Base-by-base conservation (phyloP, 2,329 filamentous ascomycete species). In the Colletotrichum orchidophilum region DNA sequence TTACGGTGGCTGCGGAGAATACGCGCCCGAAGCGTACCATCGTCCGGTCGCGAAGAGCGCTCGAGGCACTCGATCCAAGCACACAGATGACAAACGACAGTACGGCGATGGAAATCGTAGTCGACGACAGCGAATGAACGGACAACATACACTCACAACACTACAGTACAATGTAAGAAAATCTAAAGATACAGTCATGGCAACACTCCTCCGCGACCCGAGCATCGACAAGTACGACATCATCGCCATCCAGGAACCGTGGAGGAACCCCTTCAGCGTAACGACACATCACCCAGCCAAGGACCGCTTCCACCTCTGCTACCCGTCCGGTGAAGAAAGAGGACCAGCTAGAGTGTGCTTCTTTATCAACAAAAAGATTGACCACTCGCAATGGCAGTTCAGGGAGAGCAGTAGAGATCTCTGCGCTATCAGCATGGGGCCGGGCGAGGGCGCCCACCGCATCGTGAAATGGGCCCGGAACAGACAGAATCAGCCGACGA, bases 301-400 rank as follows among this genome's bases (percentile, higher is more conserved):
- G n/a, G n/a, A n/a, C n/a, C n/a, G n/a, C n/a, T n/a, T n/a, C n/a
- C n/a, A n/a, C n/a, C n/a, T n/a, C n/a, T n/a, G n/a, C n/a, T n/a
- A n/a, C n/a, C n/a, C n/a, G n/a, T n/a, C n/a, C n/a, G n/a, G 29
- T 39, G 60, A 53, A 27, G 60, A 53, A 54, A 27, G 50, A 54
- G 29, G 50, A 42, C 61, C 50, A 15, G 50, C 50, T 5, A 55
- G 50, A 35, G 60, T 63, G 6, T 63, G 50, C 61, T 55, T 63
- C 24, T 63, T 63, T 39, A 52, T 63, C 18, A 63, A 46, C 24
- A 55, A 54, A 29, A 63, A 18, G 50, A 49, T 63, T 5, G 61
- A 63, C 50, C 50, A 63, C 39, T 63, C 49, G 11, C 31, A 53
- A 52, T 63, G 50, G 61, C 53, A 24, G 13, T 63, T 63, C 50